Conservation (phyloP, 2,329 filamentous ascomycete species). For the Scleromitrula shiraiana region DNA sequence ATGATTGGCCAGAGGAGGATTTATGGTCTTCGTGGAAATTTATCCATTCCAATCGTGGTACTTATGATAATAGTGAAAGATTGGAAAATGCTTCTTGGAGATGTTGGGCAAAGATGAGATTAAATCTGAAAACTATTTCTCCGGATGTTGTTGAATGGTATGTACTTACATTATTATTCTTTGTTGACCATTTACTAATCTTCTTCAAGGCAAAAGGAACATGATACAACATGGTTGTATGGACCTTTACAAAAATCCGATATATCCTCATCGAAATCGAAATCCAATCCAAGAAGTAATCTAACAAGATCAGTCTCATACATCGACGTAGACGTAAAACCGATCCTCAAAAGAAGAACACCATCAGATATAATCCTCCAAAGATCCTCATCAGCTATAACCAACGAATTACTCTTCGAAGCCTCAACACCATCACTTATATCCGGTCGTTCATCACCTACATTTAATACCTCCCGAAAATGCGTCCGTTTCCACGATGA, state of each 20-base stretch:
- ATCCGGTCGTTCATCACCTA: slow-evolving; percentile 6
- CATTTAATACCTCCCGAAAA: slow-evolving; percentile 4
- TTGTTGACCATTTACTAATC: slow-evolving; percentile 24
- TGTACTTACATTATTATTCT: slow-evolving; percentile 28
- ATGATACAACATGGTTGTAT: slow-evolving; percentile 95
- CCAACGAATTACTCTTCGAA: background rate
- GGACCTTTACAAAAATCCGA: slow-evolving; percentile 68
- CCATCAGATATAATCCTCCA: slow-evolving; percentile 95
- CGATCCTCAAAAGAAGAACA: slow-evolving; percentile 90
- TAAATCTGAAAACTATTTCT: slow-evolving; percentile 77
- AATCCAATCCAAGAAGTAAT: slow-evolving; percentile 1
- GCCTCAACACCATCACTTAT: background rate
- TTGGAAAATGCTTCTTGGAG: slow-evolving; percentile 96
- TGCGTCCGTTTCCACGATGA: slow-evolving; percentile 9
- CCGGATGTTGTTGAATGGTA: slow-evolving; percentile 93
- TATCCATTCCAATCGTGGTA: slow-evolving; percentile 69
- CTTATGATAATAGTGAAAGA: slow-evolving; percentile 73
- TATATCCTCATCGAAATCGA: too few relatives aligned
- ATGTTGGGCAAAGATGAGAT: slow-evolving; percentile 90
- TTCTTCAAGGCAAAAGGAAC: slow-evolving; percentile 76
- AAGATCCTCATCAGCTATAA: slow-evolving; percentile 64
- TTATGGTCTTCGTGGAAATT: slow-evolving; percentile 98
- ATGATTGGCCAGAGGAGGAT: slow-evolving; percentile 94
- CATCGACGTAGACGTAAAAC: slow-evolving; percentile 45
- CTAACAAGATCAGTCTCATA: background rate